These are phyloP conservation scores for Aquilaria agallochum DNA, from an alignment of 441 rosid species.

Conservation along the genomic window DNA sequence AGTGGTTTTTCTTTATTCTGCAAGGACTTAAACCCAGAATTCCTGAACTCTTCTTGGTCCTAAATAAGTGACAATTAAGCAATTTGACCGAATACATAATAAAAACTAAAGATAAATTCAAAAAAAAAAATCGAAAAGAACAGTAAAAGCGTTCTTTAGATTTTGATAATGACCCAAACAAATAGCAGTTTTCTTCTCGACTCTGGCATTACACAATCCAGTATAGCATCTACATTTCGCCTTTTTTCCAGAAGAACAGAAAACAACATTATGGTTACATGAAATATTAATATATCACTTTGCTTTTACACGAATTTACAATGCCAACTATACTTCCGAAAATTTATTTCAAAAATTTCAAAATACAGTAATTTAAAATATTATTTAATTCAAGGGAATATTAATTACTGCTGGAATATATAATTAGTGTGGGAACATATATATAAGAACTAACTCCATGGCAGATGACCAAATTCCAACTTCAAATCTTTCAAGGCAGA, in stretches of 20 bases:
- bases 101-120: too few species aligned
- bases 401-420: background rate
- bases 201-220: slow-evolving; percentile 18
- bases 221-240: background rate
- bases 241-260: too few species aligned
- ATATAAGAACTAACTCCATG: slow-evolving; percentile 22
- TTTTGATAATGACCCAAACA: slow-evolving; percentile 25
- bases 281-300: too few species aligned
- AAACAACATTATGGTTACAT: too few species aligned
- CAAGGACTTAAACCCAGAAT: slow-evolving; percentile 19
- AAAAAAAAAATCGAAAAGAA: too few species aligned
- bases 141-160: background rate
- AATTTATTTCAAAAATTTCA: too few species aligned
- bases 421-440: background rate
- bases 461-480: slow-evolving; percentile 53
- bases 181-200: slow-evolving; percentile 29
- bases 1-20: slow-evolving; percentile 17
- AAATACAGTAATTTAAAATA: background rate
- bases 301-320: too few species aligned
- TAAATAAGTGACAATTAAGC: background rate
- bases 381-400: background rate
- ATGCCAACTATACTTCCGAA: background rate
- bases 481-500: slow-evolving; percentile 39
- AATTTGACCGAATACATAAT: background rate
- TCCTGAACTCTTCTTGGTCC: slow-evolving; percentile 23